These are phyloP conservation scores for Russula sp. DNA, from an alignment of 768 basidiomycete species.

Conservation along the genomic window DNA sequence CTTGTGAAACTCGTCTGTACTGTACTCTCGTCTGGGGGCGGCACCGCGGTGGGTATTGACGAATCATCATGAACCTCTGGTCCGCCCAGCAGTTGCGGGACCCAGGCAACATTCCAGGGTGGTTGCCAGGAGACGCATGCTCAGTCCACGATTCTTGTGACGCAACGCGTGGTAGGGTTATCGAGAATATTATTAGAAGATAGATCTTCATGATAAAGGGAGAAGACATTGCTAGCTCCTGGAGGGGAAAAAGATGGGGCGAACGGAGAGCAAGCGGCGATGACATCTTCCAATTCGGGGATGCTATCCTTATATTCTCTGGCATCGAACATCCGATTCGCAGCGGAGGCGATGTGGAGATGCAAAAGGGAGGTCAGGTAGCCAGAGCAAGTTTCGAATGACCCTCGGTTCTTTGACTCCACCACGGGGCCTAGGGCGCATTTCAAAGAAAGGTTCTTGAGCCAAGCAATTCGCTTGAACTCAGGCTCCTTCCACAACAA, in stretches of 20 bases:
- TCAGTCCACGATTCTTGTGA: constrained; percentile 20
- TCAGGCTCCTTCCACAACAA: constrained; percentile 15
- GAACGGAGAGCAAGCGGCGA: too few species aligned
- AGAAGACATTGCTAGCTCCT: background rate
- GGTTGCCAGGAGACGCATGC: constrained; percentile 8
- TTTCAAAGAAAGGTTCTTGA: background rate
- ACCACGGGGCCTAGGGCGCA: background rate
- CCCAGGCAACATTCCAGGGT: background rate
- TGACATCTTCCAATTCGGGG: background rate
- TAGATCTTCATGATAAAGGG: constrained; percentile 15
- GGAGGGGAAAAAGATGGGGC: too few species aligned
- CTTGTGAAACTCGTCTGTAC: background rate
- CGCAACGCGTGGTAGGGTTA: constrained; percentile 13
- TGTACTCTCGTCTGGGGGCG: background rate
- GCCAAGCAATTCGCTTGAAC: background rate
- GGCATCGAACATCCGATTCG: background rate
- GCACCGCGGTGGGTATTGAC: too few species aligned
- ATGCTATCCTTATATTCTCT: background rate
- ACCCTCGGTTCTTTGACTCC: background rate
- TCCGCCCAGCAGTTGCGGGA: constrained; percentile 1
- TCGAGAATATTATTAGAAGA: too few species aligned
- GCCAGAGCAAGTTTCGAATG: background rate
- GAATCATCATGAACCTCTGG: background rate
- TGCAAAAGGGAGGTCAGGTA: background rate
- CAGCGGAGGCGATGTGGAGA: background rate